Evolutionary conservation across 140 eudicot species (phyloP), one percentile per base, ranked within the genome.

Genomic region (Cichorium intybus): DNA sequence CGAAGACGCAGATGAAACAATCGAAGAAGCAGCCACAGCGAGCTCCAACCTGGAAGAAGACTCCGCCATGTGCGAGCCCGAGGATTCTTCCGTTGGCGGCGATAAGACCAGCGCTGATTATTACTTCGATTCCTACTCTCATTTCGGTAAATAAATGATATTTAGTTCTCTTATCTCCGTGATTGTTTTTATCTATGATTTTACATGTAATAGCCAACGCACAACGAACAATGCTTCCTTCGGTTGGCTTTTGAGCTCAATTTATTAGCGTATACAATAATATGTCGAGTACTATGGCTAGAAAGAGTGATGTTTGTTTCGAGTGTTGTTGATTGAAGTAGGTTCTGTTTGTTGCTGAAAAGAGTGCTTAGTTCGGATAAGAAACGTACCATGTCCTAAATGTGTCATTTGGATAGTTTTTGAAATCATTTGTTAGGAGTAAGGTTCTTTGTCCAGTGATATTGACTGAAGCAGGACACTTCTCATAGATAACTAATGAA

Each of bases 101-200:
- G 93, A 85, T 56, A 82, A 85, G 48, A 92, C 98, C 53, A 92
- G 98, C 76, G 96, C 98, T 49, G 98, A 92, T 58, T 92, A 92
- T 72, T 88, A 92, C 80, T 92, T 92, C 79, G 98, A 92, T 77
- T 92, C 96, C 10, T 92, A 92, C 67, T 92, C 98, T 2, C 96
- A 92, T 56, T 92, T 92, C 16, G 98, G 98, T 92, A 84, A 34
- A 1, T 6, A 59, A 23, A 27, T 50, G 14, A 1, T 39, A 20
- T 7, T 60, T 11, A 60, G 5, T 45, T 6, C 69, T 60, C 18
- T 31, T 56, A 22, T 50, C 7, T 6, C 1, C 9, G 31, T 27
- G 2, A n/a, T 7, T 22, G 4, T 55, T 41, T 7, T 71, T 56
- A 54, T 14, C 26, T n/a, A 48, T 12, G 50, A 15, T 16, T 72